Base-by-base conservation (phyloP, 1,284 basidiomycete species). In the Boletus semigastroideus region DNA sequence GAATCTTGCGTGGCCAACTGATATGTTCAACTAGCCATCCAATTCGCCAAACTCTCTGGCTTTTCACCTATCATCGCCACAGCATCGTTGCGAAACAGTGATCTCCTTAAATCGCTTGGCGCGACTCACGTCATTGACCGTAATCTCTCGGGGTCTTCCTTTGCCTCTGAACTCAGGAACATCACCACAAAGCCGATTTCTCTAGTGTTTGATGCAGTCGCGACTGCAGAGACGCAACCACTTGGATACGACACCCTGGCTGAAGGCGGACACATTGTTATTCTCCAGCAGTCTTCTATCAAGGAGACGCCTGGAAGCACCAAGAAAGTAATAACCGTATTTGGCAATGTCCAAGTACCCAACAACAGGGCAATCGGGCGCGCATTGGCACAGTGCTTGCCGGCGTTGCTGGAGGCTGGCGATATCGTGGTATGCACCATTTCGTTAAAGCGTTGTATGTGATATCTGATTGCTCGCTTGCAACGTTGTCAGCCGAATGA, bases 41-140 rank as follows among this genome's bases (percentile, higher is more conserved):
- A 74, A 56, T 62, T 74, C 20, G 61, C 67, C 11, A 65, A 54
- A 46, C 52, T 71, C 9, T 63, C 69, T 0, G 72, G 72, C 2
- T 70, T 64, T 19, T 57, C 57, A 38, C 59, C 60, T 6, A 64
- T 69, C 28, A 58, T 72, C 46, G 58, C 68, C 6, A 73, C 73
- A 1, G 64, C 70, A 14, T 73, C 70, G 8, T 45, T 57, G 14
- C 62, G 61, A 42, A 69, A 72, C 54, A 51, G 58, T 6, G 68
- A 61, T 4, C 55, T 65, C 17, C 57, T 74, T 22, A 71, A 67
- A 49, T 62, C 63, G 4, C 61, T 69, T 33, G 73, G 73, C 1
- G 74, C 70, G 1, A 66, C 66, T 1, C 67, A 67, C 25, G 56
- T 67, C 33, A 58, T 73, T 52, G 63, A 70, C 42, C 68, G 68